Percentiles rank a stretch among this genome's conserved stretches.
Evolutionary conservation across 75 land plant species (phyloP).

Genomic region (Pinus tabuliformis): DNA sequence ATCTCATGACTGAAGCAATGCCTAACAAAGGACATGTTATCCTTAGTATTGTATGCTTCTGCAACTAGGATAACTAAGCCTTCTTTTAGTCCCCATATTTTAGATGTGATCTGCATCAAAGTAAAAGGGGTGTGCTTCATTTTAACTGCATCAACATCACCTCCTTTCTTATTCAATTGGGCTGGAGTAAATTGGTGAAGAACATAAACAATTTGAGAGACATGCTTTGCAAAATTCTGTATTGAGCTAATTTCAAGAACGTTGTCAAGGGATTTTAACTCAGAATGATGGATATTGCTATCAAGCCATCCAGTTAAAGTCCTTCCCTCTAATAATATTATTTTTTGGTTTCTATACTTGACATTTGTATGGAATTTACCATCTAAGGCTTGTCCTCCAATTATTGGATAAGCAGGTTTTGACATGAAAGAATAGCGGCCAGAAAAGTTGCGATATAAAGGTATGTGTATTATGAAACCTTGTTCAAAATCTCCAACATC

Average conservation of each 20-base stretch:
- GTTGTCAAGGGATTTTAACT: too few species aligned
- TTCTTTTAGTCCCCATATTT: conserved; percentile 18
- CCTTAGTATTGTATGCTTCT: conserved; percentile 63
- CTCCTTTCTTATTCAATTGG: conserved; percentile 29
- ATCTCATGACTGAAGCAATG: conserved; percentile 93
- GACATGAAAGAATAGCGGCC: too few species aligned
- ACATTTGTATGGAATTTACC: too few species aligned
- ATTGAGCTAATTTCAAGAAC: conserved; percentile 13
- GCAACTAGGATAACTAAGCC: conserved; percentile 72
- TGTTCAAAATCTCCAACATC: too few species aligned
- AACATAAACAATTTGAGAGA: conserved; percentile 59
- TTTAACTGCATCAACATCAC: conserved; percentile 10
- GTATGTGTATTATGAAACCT: too few species aligned
- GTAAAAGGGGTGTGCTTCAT: conserved; percentile 2
- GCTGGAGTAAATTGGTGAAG: conserved; percentile 59
- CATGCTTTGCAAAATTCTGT: conserved; percentile 23
- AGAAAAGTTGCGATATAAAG: too few species aligned
- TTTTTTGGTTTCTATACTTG: too few species aligned
- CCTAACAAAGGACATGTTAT: conserved; percentile 58
- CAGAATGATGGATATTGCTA: too few species aligned
- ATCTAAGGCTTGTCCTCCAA: too few species aligned
- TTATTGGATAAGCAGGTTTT: too few species aligned
- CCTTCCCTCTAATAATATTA: too few species aligned
- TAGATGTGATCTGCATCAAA: conserved; percentile 29
- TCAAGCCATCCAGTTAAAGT: too few species aligned